Percentiles rank a stretch among this genome's conserved stretches.
These are phyloP conservation scores for Periconia sp. DNA, from an alignment of 2,329 filamentous ascomycete species.

Conservation along the genomic window DNA sequence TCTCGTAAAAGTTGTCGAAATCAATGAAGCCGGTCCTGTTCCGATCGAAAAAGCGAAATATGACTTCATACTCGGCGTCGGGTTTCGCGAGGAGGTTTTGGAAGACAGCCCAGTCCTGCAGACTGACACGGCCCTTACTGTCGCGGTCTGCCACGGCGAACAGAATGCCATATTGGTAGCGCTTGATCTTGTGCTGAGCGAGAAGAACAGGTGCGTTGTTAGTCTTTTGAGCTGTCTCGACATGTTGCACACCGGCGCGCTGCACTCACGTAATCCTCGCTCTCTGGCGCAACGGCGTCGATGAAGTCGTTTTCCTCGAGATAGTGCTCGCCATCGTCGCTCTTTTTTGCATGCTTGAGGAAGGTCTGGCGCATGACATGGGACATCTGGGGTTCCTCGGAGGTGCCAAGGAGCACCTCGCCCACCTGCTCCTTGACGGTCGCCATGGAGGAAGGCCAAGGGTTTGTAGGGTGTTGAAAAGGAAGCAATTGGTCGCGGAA, in stretches of 20 bases:
- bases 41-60: constrained; percentile 93
- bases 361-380: constrained; percentile 77
- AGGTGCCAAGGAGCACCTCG: constrained; percentile 65
- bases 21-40: constrained; percentile 82
- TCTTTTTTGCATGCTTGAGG: constrained; percentile 72
- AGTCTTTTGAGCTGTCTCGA: constrained; percentile 23
- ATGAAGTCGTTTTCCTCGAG: constrained; percentile 89
- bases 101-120: constrained; percentile 89
- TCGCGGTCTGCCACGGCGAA: constrained; percentile 88
- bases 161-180: constrained; percentile 91
- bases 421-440: constrained; percentile 70
- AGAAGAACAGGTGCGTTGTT: constrained; percentile 21
- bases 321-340: constrained; percentile 74
- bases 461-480: constrained; percentile 9
- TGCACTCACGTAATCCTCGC: constrained; percentile 83
- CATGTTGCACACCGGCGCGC: constrained; percentile 9
- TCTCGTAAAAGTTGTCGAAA: constrained; percentile 81
- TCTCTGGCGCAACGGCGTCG: constrained; percentile 79
- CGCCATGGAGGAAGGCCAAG: constrained; percentile 29
- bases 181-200: constrained; percentile 90
- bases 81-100: constrained; percentile 92
- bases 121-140: constrained; percentile 69
- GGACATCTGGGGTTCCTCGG: constrained; percentile 64
- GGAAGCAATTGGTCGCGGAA: constrained; percentile 31
- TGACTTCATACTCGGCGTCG: constrained; percentile 98